Conservation (phyloP, 208 protist species). For the Leishmania arabica region DNA sequence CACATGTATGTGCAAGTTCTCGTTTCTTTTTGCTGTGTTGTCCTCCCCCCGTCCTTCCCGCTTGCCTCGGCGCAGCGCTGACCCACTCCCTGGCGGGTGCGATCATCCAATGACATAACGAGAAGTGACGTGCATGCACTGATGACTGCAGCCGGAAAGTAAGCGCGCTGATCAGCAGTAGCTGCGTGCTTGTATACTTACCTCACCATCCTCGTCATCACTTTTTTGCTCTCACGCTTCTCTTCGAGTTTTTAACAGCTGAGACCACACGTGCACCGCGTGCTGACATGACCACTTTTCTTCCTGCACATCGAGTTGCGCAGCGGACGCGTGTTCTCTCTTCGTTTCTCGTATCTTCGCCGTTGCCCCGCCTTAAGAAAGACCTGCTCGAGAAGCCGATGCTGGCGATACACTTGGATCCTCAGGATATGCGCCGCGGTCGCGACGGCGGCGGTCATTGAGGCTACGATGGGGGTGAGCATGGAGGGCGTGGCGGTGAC, state of each 20-base stretch:
- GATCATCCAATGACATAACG: background rate
- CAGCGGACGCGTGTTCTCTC: background rate
- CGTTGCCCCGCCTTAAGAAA: background rate
- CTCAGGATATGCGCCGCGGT: background rate
- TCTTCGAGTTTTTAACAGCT: background rate
- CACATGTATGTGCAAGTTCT: too few relatives aligned
- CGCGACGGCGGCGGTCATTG: conserved; percentile 4
- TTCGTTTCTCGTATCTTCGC: background rate
- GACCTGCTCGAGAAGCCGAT: background rate
- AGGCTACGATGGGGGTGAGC: conserved; percentile 8
- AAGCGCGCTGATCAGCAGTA: background rate
- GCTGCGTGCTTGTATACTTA: background rate
- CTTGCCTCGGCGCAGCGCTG: background rate
- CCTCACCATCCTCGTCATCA: background rate
- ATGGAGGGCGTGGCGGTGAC: conserved; percentile 20
- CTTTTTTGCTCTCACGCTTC: background rate
- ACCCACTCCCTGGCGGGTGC: background rate
- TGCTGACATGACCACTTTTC: background rate
- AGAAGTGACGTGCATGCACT: background rate
- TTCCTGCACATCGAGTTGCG: background rate
- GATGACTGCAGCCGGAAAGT: background rate
- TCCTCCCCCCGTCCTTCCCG: background rate
- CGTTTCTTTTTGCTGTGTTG: too few relatives aligned
- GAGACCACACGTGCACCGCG: background rate
- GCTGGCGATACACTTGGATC: background rate